A percentile compares a stretch with the other conserved stretches of the same genome.
phyloP scores from a whole-genome alignment of 306 rosid genomes.

The Trifolium pratense region DNA sequence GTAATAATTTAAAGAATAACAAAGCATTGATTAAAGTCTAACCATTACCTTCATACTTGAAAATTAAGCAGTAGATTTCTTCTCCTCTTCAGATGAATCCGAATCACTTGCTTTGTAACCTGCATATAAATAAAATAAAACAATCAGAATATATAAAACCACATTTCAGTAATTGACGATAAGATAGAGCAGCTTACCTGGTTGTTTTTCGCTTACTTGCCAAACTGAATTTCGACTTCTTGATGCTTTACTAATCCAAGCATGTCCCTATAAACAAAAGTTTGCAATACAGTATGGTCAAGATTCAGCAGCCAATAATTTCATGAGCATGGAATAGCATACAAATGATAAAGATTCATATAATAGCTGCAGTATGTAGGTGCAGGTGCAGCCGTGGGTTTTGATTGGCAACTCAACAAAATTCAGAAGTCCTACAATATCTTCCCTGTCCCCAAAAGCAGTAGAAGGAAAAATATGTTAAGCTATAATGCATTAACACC shows the following conservation, averaged over 20 bases:
- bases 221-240: slow-evolving; percentile 54
- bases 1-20: not conserved
- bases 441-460: not conserved
- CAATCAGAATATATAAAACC: slow-evolving; percentile 36
- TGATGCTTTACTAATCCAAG: slow-evolving; percentile 77
- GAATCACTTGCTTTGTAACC: slow-evolving; percentile 87
- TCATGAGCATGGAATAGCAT: slow-evolving; percentile 22
- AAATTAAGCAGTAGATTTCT: slow-evolving; percentile 40
- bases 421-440: not conserved
- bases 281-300: slow-evolving; percentile 19
- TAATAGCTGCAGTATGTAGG: not conserved
- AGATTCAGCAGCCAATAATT: slow-evolving; percentile 16
- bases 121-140: slow-evolving; percentile 40
- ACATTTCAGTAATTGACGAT: slow-evolving; percentile 18
- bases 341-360: slow-evolving; percentile 21
- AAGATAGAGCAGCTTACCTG: slow-evolving; percentile 51
- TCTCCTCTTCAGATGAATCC: slow-evolving; percentile 59
- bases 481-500: too few relatives aligned
- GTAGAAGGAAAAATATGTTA: not conserved
- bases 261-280: slow-evolving; percentile 56
- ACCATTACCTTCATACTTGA: slow-evolving; percentile 34
- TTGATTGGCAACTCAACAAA: slow-evolving; percentile 13
- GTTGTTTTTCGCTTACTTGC: slow-evolving; percentile 65
- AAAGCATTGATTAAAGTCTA: slow-evolving; percentile 1
- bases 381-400: not conserved